A percentile compares a stretch with the other conserved stretches of the same genome.
Evolutionary conservation across 768 basidiomycete species (phyloP).

Genomic region (Mycena galericulata): DNA sequence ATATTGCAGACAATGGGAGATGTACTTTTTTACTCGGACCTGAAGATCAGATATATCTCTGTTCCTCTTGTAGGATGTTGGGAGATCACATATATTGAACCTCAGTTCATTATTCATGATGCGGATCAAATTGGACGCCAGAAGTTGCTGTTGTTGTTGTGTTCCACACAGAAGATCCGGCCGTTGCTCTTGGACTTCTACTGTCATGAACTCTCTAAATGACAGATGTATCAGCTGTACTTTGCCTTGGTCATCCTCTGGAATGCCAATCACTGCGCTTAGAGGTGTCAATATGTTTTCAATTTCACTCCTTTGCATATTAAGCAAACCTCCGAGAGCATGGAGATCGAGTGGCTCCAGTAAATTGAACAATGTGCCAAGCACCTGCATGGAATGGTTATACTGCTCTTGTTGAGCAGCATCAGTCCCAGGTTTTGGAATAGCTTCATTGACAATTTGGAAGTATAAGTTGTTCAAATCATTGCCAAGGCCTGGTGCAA

Average conservation of each 20-base stretch:
- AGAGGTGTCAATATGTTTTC: background rate
- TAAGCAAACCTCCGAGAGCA: background rate
- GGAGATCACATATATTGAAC: constrained; percentile 7
- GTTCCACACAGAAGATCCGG: background rate
- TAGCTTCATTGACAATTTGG: background rate
- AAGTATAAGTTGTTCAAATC: background rate
- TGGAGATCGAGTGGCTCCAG: background rate
- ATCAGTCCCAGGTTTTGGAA: background rate
- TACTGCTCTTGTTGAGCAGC: background rate
- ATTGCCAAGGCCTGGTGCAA: background rate
- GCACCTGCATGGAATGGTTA: constrained; percentile 1
- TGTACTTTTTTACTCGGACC: background rate
- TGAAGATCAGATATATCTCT: background rate
- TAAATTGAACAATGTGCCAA: background rate
- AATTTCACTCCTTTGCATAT: background rate
- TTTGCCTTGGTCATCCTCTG: background rate
- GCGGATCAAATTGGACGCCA: background rate
- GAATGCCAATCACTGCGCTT: background rate
- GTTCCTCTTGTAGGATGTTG: constrained; percentile 5
- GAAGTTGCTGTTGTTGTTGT: background rate
- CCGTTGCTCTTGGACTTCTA: background rate
- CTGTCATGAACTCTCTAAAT: constrained; percentile 9
- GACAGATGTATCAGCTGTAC: constrained; percentile 9
- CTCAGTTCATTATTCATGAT: background rate
- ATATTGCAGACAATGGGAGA: background rate